phyloP scores from a whole-genome alignment of 2,329 filamentous ascomycete genomes.

The Cercospora citrullina region DNA sequence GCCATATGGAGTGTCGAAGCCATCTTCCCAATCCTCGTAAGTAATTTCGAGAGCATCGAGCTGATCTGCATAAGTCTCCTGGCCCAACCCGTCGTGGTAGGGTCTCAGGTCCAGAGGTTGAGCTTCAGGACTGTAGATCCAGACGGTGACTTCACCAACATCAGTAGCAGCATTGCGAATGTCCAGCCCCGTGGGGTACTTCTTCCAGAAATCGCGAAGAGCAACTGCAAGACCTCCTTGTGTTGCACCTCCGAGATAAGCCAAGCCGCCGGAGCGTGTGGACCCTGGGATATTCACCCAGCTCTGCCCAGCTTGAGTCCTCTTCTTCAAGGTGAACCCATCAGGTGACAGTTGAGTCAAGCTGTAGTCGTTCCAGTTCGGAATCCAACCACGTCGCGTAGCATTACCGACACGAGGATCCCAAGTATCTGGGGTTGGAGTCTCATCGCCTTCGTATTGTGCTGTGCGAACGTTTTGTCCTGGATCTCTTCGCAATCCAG shows the following conservation, averaged over 20 bases:
- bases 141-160: constrained; percentile 56
- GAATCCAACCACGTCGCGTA: constrained; percentile 56
- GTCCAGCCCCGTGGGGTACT: constrained; percentile 60
- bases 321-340: constrained; percentile 61
- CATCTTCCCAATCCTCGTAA: constrained; percentile 62
- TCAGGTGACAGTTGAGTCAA: constrained; percentile 60
- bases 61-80: constrained; percentile 58
- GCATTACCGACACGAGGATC: constrained; percentile 45
- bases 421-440: constrained; percentile 51
- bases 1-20: constrained; percentile 58
- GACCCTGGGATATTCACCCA: constrained; percentile 62
- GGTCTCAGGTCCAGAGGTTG: constrained; percentile 58
- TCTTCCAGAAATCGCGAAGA: constrained; percentile 63
- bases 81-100: constrained; percentile 59
- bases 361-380: constrained; percentile 59
- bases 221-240: constrained; percentile 61
- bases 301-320: constrained; percentile 57
- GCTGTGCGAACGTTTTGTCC: constrained; percentile 51
- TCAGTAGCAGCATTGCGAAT: constrained; percentile 54
- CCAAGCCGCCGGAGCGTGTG: constrained; percentile 57
- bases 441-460: constrained; percentile 52
- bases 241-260: constrained; percentile 59
- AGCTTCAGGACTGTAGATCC: constrained; percentile 61
- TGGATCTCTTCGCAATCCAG: constrained; percentile 59
- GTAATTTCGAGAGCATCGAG: constrained; percentile 63